Evolutionary conservation across 306 rosid genomes (phyloP).

Genomic region (Begonia loranthoides): DNA sequence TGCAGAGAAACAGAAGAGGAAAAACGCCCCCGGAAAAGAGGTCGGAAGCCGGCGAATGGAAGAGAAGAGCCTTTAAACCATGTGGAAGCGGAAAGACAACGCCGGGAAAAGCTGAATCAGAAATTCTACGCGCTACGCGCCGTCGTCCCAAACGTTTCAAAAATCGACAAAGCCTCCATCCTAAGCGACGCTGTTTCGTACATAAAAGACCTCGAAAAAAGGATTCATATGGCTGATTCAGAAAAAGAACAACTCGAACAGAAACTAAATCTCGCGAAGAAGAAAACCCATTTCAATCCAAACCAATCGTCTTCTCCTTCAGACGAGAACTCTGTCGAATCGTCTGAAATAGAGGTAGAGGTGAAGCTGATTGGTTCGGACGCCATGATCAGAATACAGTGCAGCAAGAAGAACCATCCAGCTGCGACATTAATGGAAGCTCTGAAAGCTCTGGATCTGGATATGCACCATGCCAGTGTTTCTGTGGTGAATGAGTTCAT

Average conservation of each 20-base stretch:
- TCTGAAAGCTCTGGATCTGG: slow-evolving; percentile 76
- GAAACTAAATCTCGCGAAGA: slow-evolving; percentile 36
- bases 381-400: slow-evolving; percentile 75
- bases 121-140: slow-evolving; percentile 90
- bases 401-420: slow-evolving; percentile 84
- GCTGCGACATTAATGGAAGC: slow-evolving; percentile 87
- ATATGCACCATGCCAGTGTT: slow-evolving; percentile 83
- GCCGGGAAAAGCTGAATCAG: slow-evolving; percentile 89
- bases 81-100: slow-evolving; percentile 91
- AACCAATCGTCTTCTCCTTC: no score
- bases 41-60: slow-evolving; percentile 88
- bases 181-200: slow-evolving; percentile 78
- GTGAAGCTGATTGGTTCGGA: slow-evolving; percentile 95
- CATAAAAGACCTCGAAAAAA: slow-evolving; percentile 66
- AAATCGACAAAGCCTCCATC: slow-evolving; percentile 94
- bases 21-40: slow-evolving; percentile 73
- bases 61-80: slow-evolving; percentile 93
- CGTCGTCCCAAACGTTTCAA: slow-evolving; percentile 89
- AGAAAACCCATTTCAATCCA: slow-evolving; percentile 12
- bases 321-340: neutral
- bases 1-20: slow-evolving; percentile 59
- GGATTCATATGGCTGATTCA: slow-evolving; percentile 36
- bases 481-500: slow-evolving; percentile 85
- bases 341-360: slow-evolving; percentile 60
- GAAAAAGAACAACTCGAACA: slow-evolving; percentile 48